Percentiles rank a stretch among this genome's conserved stretches.
Conservation (phyloP, 441 rosid species). For the Omphalea diandra region DNA sequence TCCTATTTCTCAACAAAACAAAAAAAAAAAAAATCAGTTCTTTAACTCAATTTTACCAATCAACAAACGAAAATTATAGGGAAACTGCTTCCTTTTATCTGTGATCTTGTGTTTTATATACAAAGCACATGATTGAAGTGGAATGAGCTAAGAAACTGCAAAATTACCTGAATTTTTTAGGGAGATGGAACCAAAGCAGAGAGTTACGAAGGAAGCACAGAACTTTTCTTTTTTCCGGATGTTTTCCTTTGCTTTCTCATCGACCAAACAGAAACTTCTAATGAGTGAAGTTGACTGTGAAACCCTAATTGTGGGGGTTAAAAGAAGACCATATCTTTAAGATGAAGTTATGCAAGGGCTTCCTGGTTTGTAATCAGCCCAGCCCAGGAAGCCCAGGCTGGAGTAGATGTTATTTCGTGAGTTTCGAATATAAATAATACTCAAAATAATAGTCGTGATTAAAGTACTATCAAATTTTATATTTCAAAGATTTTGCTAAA, state of each 20-base stretch:
- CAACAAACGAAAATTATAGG: background rate
- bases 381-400: background rate
- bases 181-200: background rate
- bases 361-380: too few species aligned
- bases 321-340: too few species aligned
- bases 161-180: background rate
- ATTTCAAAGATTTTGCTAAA: too few species aligned
- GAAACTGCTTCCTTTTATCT: background rate
- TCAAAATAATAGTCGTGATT: too few species aligned
- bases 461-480: too few species aligned
- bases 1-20: conserved; percentile 4
- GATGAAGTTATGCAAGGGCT: too few species aligned
- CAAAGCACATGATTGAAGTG: background rate
- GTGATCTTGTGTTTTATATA: too few species aligned
- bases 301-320: too few species aligned
- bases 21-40: too few species aligned
- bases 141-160: background rate
- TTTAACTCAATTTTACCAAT: background rate
- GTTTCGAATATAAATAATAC: too few species aligned
- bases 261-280: background rate
- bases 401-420: too few species aligned
- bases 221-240: background rate
- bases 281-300: background rate
- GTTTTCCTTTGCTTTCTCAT: background rate
- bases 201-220: background rate